Base-by-base conservation (phyloP, 2,329 filamentous ascomycete species). In the Trematosphaeria pertusa region DNA sequence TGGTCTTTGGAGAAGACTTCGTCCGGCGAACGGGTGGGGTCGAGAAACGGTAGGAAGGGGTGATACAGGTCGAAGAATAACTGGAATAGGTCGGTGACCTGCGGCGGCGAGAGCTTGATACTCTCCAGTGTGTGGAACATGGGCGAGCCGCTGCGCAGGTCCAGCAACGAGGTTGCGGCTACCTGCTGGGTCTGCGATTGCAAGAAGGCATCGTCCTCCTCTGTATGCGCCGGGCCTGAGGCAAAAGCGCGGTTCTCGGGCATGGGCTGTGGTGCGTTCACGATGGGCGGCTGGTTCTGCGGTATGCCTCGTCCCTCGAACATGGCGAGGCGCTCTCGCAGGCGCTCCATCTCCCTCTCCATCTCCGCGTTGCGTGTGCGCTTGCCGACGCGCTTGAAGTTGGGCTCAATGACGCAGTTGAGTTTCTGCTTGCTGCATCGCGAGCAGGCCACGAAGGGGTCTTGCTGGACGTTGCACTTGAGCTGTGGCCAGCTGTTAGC, bases 301-400 rank as follows among this genome's bases (percentile, higher is more conserved):
- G 19, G 28, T n/a, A 17, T 33, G 8, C 24, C 24, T 62, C 83
- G 79, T 48, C 86, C 85, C 54, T 80, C 78, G 46, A 82, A 75
- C 51, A 88, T 78, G 60, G 79, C 83, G 35, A 84, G 81, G 40
- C 85, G 82, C 56, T 66, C 66, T 78, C 83, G 71, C 55, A 75
- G 63, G 33, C 69, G 58, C 47, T 89, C 87, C 63, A 92, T 89
- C 71, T 92, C 87, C 73, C 86, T 88, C 68, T 91, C 88, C 88
- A 92, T 92, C 73, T 92, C 89, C 62, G 88, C 88, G 72, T 93
- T 88, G 69, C 89, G 88, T 55, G 85, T 88, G 32, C 89, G 83
- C 77, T 94, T 94, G 54, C 89, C 87, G 14, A 92, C 79, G 59
- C 89, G 86, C 79, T 91, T 92, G 75, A 93, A 93, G 72, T 91